These are phyloP conservation scores for Elongisporangium undulatum DNA, from an alignment of 352 stramenopile species.

Conservation along the genomic window DNA sequence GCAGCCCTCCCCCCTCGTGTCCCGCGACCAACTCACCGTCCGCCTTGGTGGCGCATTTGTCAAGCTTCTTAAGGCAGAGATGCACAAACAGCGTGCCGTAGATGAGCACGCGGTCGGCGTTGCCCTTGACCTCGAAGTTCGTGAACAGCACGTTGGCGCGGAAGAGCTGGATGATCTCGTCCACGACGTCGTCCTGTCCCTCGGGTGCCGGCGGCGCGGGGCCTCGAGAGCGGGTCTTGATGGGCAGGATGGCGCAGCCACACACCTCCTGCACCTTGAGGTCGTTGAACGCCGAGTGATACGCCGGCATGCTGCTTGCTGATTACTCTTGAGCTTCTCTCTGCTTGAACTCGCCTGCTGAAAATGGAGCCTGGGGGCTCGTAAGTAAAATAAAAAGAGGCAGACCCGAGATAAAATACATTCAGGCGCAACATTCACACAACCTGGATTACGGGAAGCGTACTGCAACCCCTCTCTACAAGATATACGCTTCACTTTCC, in stretches of 20 bases:
- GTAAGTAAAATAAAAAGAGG: not conserved
- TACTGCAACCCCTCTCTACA: not conserved
- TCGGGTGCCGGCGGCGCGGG: slow-evolving; percentile 80
- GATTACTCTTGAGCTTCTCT: not conserved
- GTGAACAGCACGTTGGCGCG: slow-evolving; percentile 93
- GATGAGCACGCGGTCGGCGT: slow-evolving; percentile 90
- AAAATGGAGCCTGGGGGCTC: not conserved
- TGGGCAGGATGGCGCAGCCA: slow-evolving; percentile 85
- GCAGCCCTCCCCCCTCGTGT: not conserved
- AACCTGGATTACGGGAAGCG: not conserved
- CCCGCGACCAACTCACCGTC: slow-evolving; percentile 33
- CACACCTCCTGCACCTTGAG: slow-evolving; percentile 66
- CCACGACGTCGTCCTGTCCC: slow-evolving; percentile 88
- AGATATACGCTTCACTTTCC: no score
- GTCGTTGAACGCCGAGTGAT: slow-evolving; percentile 89
- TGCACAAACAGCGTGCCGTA: slow-evolving; percentile 93
- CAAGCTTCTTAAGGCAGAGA: slow-evolving; percentile 89
- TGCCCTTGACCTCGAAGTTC: slow-evolving; percentile 92
- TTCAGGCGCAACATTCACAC: not conserved
- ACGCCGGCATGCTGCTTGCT: slow-evolving; percentile 72
- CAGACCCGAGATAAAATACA: not conserved
- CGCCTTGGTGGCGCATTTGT: slow-evolving; percentile 72
- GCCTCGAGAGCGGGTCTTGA: slow-evolving; percentile 86
- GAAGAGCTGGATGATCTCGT: slow-evolving; percentile 92
- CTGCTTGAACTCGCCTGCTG: slow-evolving; percentile 2